A percentile compares a stretch with the other conserved stretches of the same genome.
These are phyloP conservation scores for Turritis glabra DNA, from an alignment of 345 rosid species.

Conservation along the genomic window DNA sequence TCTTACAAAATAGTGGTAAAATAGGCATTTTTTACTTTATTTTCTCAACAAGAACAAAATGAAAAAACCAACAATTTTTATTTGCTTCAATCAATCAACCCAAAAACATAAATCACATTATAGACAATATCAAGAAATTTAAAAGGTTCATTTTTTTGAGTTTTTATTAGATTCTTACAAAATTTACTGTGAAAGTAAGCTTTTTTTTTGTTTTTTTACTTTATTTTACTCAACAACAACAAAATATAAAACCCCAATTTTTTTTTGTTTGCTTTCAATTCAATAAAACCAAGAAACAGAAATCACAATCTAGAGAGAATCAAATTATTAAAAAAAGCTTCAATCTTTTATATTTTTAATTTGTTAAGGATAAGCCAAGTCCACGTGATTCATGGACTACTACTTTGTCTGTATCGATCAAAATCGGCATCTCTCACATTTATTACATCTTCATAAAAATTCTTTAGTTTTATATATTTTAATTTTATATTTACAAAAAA, in stretches of 20 bases:
- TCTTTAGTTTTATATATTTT: background rate
- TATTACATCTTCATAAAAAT: slow-evolving; percentile 3
- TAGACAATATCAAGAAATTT: background rate
- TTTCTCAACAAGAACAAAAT: too few species aligned
- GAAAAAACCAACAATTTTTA: too few species aligned
- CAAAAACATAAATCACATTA: background rate
- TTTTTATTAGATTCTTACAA: background rate
- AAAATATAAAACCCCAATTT: background rate
- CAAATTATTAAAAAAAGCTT: background rate
- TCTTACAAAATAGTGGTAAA: too few species aligned
- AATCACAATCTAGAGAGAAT: background rate
- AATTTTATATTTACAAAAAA: too few species aligned
- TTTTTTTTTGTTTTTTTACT: background rate
- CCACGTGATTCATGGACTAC: slow-evolving; percentile 60
- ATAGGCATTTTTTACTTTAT: too few species aligned
- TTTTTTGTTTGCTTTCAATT: background rate
- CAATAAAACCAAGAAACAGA: background rate
- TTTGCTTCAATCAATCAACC: too few species aligned
- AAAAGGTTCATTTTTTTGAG: background rate
- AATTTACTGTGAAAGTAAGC: background rate
- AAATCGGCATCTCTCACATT: slow-evolving; percentile 39
- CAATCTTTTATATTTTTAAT: background rate
- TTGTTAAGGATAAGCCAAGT: slow-evolving; percentile 35
- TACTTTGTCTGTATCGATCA: slow-evolving; percentile 40
- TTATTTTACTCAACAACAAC: background rate